phyloP scores from a whole-genome alignment of 495 filamentous ascomycete species.

The Aspergillus affinis region DNA sequence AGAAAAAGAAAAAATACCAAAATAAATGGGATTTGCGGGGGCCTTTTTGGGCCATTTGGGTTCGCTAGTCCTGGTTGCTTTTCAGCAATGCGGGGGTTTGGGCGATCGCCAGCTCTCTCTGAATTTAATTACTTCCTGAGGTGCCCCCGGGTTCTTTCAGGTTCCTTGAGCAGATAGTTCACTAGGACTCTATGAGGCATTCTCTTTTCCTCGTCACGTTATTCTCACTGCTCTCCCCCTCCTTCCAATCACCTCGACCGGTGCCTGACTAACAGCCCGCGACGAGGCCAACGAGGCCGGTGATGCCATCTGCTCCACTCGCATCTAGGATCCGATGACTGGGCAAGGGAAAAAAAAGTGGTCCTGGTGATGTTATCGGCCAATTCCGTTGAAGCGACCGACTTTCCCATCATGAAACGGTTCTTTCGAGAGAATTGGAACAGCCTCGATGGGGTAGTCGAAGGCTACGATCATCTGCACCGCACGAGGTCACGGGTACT shows the following conservation, averaged over 20 bases:
- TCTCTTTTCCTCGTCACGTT: too few species aligned
- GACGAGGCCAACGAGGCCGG: slow-evolving; percentile 1
- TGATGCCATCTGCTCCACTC: slow-evolving; percentile 25
- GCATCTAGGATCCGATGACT: slow-evolving; percentile 21
- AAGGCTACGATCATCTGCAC: slow-evolving; percentile 1
- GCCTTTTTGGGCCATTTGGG: slow-evolving; percentile 8
- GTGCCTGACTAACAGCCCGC: slow-evolving; percentile 24
- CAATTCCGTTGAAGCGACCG: neutral
- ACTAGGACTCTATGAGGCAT: too few species aligned
- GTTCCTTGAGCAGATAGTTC: too few species aligned
- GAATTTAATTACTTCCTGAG: neutral
- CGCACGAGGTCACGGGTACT: slow-evolving; percentile 1
- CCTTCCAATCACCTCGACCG: neutral
- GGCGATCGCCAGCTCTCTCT: slow-evolving; percentile 14
- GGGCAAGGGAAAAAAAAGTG: slow-evolving; percentile 5
- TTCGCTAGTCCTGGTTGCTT: slow-evolving; percentile 17
- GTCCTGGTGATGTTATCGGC: slow-evolving; percentile 10
- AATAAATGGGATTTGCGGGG: slow-evolving; percentile 16
- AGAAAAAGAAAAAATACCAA: neutral
- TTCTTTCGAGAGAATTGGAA: slow-evolving; percentile 2
- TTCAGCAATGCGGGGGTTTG: slow-evolving; percentile 23
- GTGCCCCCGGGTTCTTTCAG: too few species aligned
- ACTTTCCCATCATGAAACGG: neutral
- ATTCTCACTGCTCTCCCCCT: neutral
- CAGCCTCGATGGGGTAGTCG: neutral